Evolutionary conservation across 129 eudicot species (phyloP), one percentile per base, ranked within the genome.

Genomic region (Tanacetum coccineum): DNA sequence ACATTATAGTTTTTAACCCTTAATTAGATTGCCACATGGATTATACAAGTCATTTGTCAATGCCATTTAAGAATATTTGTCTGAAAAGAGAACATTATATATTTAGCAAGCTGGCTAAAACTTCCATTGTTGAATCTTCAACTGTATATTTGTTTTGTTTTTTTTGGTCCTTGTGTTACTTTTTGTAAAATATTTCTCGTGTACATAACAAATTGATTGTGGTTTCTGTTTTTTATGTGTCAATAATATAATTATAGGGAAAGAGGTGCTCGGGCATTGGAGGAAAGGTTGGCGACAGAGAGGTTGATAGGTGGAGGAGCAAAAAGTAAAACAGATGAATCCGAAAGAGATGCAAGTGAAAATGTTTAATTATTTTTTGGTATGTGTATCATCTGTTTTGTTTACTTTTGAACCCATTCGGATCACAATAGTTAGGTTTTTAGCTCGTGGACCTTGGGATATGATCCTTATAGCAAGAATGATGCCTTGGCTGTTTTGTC

Each of bases 211-310:
- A 67, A 30, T 66, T 17, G 49, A 53, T 15, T 45, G 14, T 63
- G 1, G 39, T n/a, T 9, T 9, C 48, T 28, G 42, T 42, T 64
- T 46, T 54, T 46, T 12, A 46, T 30, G 49, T 17, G 13, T 21
- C 13, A 50, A 53, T 52, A 3, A 13, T 39, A 53, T 8, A 76
- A 85, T 25, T 64, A 66, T 87, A 92, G 98, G 78, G 98, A 92
- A 86, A 86, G 98, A 68, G 98, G 98, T 63, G 96, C 95, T 9
- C 88, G 96, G 39, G 96, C 98, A 0, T 85, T 92, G 13, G 96
- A 92, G 77, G 98, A 92, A 80, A 85, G 98, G 80, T 72, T 92
- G 74, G 98, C 95, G 6, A 83, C 90, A 22, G 98, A 92, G 76
- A 88, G 81, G 68, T 67, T 92, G 60, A 84, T 78, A 46, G 78